A percentile compares a stretch with the other conserved stretches of the same genome.
These are phyloP conservation scores for Tulasnella sp. DNA, from an alignment of 768 basidiomycete genomes.

Conservation along the genomic window DNA sequence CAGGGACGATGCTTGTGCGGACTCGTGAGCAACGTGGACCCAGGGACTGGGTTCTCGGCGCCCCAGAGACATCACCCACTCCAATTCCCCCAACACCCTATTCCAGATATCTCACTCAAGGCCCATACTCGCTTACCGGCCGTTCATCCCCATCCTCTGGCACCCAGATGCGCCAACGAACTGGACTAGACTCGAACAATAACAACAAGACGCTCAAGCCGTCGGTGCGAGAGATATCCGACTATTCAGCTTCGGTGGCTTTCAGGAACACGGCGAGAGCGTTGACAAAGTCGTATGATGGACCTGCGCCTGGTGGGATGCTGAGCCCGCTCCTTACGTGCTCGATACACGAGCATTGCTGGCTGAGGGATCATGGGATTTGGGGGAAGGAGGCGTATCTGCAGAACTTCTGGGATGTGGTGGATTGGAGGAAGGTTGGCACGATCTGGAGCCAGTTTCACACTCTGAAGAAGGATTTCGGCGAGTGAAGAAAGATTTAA, in stretches of 20 bases:
- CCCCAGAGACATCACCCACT: not conserved
- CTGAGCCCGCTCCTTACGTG: conserved; percentile 70
- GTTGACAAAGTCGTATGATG: conserved; percentile 17
- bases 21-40: conserved; percentile 26
- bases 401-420: conserved; percentile 68
- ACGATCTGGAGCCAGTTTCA: conserved; percentile 6
- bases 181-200: not conserved
- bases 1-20: conserved; percentile 73
- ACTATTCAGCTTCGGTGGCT: not conserved
- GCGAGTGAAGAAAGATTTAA: no score
- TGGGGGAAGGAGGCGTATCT: conserved; percentile 88
- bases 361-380: conserved; percentile 75
- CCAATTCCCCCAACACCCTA: not conserved
- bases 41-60: conserved; percentile 19
- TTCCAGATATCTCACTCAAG: not conserved
- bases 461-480: no score
- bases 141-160: not conserved
- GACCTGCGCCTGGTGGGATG: conserved; percentile 33
- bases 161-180: no score
- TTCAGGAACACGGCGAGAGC: not conserved
- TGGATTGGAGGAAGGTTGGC: conserved; percentile 63
- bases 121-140: not conserved
- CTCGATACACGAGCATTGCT: conserved; percentile 75
- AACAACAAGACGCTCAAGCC: conserved; percentile 23
- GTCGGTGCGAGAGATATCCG: conserved; percentile 27